Evolutionary conservation across 2,329 filamentous ascomycete species (phyloP).

Genomic region (Fusarium lateritium): DNA sequence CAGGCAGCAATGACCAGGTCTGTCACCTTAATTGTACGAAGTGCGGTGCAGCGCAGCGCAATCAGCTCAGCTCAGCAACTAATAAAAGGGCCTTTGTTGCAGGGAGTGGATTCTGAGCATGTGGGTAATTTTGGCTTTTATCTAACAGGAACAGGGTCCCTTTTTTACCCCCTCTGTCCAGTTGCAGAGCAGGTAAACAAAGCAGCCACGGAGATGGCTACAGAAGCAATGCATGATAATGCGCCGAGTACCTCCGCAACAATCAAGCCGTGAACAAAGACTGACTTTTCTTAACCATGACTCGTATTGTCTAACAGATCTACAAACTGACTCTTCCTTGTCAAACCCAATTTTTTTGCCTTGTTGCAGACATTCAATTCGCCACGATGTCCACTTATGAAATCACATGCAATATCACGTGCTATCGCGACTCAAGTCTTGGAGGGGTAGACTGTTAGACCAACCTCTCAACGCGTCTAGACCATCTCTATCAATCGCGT

Average conservation of each 20-base stretch:
- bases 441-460: constrained; percentile 7
- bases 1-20: constrained; percentile 42
- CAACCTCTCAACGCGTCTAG: constrained; percentile 32
- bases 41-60: constrained; percentile 6
- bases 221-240: background rate
- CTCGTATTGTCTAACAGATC: constrained; percentile 1
- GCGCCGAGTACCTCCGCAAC: constrained; percentile 1
- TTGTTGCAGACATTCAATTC: background rate
- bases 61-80: constrained; percentile 10
- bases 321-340: background rate
- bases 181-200: constrained; percentile 31
- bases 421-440: constrained; percentile 38
- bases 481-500: constrained; percentile 33
- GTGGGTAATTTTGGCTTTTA: constrained; percentile 28
- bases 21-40: background rate
- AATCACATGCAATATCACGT: constrained; percentile 48
- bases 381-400: constrained; percentile 11
- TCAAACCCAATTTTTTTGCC: constrained; percentile 9
- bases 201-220: background rate
- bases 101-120: background rate
- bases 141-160: constrained; percentile 17
- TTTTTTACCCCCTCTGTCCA: constrained; percentile 24
- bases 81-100: constrained; percentile 5
- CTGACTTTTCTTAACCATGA: background rate
- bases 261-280: background rate